Base-by-base conservation (phyloP, 2,329 filamentous ascomycete genomes). In the Penicillium sp. region DNA sequence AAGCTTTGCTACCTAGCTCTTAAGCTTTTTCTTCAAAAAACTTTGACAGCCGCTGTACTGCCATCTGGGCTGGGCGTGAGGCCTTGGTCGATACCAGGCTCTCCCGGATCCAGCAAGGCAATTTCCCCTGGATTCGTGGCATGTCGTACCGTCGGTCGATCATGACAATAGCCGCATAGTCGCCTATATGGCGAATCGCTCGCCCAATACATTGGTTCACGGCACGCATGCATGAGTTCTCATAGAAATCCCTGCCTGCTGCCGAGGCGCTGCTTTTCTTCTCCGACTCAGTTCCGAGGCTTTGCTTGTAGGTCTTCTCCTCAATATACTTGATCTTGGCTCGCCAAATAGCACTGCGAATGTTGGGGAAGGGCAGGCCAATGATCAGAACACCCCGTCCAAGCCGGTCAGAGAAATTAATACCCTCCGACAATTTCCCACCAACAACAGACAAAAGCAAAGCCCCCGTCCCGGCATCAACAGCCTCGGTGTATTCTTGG, bases 191-290 rank as follows among this genome's bases (percentile, higher is more conserved):
- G 32, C 93, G 76, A 55, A 98, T 96, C 1, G 89, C 93, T 43
- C 93, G 76, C 1, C 93, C 93, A 53, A 98, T 90, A 59, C 87
- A 93, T 71, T 98, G 93, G 63, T 98, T 98, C 4, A 98, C 93
- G 4, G 90, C 88, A 26, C 93, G 78, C 90, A 98, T 96, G 63
- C 90, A 96, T 0, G 87, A 81, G 60, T 97, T 97, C 63, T 96
- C 89, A 60, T 94, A 94, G 59, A 87, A 94, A 45, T 91, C 86
- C 36, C 84, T 73, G 2, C 84, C 82, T 4, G 82, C 70, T 13
- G 59, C 59, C 33, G 71, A 73, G 6, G 71, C 69, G 25, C 58
- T 59, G 29, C 59, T 58, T 42, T 53, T 62, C 40, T 57, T 58
- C 36, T 48, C 51, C 4, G 51, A 45, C 29, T 64, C 61, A 1